Base-by-base conservation (phyloP, 495 filamentous ascomycete species). In the Xylaria castorea region DNA sequence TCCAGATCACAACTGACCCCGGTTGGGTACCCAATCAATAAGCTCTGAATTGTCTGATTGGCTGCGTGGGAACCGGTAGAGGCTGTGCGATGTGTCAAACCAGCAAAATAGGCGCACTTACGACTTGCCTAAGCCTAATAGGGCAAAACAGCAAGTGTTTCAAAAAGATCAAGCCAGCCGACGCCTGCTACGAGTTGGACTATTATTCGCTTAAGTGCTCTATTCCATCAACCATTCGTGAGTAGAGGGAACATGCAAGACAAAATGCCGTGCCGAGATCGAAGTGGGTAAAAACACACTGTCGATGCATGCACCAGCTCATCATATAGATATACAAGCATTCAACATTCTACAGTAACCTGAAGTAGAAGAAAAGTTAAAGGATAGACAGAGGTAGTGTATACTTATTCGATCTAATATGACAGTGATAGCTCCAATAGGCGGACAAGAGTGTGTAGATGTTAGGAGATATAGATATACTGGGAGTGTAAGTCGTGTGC, bases 221-320 rank as follows among this genome's bases (percentile, higher is more conserved):
- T 20, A 18, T 27, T 60, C 42, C 67, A 16, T 50, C 67, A 20
- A 34, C 57, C 53, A 70, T 62, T 46, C 22, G 25, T 16, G 46
- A 55, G 30, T 5, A 48, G 36, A 57, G n/a, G 70, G 70, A 71
- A 71, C 70, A 71, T 71, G 70, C 70, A 72, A 72, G 70, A 72
- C 70, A 71, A 65, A 63, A 72, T 57, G 50, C 38, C 70, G 50
- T 55, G 51, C 61, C 63, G 42, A 60, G 67, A 66, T 66, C 30
- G 5, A 42, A 32, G 63, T 60, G 57, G 58, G 61, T 46, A 32
- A 58, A 58, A 50, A 66, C 7, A 38, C 38, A 18, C 20, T 36
- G 22, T 42, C 0, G 48, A 30, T 53, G 20, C 34, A 53, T 51
- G 20, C 44, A 44, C 65, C 36, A 40, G 61, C 61, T 64, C 61